These are phyloP conservation scores for Trichomonas vaginalis DNA, from an alignment of 208 protist genomes.

Conservation along the genomic window DNA sequence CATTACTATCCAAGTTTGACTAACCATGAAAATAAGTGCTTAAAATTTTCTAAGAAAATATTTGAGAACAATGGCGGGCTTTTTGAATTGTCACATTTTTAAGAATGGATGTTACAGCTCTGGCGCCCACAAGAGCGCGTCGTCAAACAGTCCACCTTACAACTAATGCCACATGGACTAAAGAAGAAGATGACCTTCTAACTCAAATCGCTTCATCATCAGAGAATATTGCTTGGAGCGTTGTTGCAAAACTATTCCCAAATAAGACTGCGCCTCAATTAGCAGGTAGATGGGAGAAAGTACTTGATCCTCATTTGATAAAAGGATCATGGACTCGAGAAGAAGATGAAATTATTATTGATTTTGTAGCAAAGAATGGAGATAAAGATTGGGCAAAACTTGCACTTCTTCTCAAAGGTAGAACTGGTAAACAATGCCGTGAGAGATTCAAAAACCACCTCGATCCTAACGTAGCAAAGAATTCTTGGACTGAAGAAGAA, in stretches of 20 bases:
- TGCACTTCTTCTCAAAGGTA: conserved; percentile 24
- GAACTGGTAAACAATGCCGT: conserved; percentile 43
- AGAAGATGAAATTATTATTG: conserved; percentile 93
- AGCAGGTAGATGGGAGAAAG: conserved; percentile 92
- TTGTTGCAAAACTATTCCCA: background rate
- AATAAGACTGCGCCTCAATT: conserved; percentile 94
- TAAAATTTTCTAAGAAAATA: background rate
- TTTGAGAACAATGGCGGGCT: background rate
- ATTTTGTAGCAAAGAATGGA: conserved; percentile 25
- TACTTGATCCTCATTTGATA: conserved; percentile 95
- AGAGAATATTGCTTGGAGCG: background rate
- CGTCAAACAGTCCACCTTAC: background rate
- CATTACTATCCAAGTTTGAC: background rate
- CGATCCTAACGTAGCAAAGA: conserved; percentile 33
- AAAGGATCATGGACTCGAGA: conserved; percentile 95
- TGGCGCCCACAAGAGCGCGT: background rate
- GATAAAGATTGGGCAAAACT: conserved; percentile 35
- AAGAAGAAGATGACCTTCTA: background rate
- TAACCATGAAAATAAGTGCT: background rate
- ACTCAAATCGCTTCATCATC: background rate
- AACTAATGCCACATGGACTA: background rate
- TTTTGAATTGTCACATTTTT: background rate
- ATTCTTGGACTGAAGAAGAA: conserved; percentile 39
- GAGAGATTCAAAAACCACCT: conserved; percentile 40
- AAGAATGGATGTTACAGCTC: background rate